A percentile compares a stretch with the other conserved stretches of the same genome.
phyloP scores from a whole-genome alignment of 495 filamentous ascomycete genomes.

The Xylaria intraflava region DNA sequence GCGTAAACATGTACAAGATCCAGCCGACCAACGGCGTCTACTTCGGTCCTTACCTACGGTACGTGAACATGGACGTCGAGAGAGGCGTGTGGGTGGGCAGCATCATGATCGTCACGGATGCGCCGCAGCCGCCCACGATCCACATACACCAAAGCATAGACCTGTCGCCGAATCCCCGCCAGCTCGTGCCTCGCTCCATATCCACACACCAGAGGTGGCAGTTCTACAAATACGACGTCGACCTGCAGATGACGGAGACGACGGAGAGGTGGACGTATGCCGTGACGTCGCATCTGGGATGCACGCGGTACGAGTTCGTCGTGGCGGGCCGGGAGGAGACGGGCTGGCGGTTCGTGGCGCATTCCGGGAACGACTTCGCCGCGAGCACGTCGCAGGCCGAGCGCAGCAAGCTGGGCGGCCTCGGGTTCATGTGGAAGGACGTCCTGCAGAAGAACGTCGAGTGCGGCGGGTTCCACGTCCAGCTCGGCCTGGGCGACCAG shows the following conservation, averaged over 20 bases:
- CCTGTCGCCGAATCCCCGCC: conserved; percentile 85
- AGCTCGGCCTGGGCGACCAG: conserved; percentile 86
- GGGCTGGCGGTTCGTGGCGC: conserved; percentile 94
- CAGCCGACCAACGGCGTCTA: conserved; percentile 96
- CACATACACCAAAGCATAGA: conserved; percentile 90
- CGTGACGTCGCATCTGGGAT: conserved; percentile 92
- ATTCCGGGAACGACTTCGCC: conserved; percentile 92
- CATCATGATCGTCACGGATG: conserved; percentile 74
- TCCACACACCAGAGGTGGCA: conserved; percentile 86
- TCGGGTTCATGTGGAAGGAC: conserved; percentile 98
- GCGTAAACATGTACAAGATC: conserved; percentile 88
- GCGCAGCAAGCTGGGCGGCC: conserved; percentile 72
- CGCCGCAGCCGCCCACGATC: conserved; percentile 90
- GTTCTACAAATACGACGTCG: conserved; percentile 93
- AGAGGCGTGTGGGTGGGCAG: conserved; percentile 81
- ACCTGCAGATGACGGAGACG: conserved; percentile 81
- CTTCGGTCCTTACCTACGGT: conserved; percentile 91
- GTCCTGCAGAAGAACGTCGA: conserved; percentile 96
- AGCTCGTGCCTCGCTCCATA: conserved; percentile 78
- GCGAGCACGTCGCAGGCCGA: conserved; percentile 80
- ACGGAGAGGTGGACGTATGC: conserved; percentile 96
- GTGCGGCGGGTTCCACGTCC: conserved; percentile 89
- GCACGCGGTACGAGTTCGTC: conserved; percentile 96
- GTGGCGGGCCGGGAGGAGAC: conserved; percentile 85
- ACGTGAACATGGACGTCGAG: conserved; percentile 95